phyloP scores from a whole-genome alignment of 306 rosid species.

The Alnus glutinosa region DNA sequence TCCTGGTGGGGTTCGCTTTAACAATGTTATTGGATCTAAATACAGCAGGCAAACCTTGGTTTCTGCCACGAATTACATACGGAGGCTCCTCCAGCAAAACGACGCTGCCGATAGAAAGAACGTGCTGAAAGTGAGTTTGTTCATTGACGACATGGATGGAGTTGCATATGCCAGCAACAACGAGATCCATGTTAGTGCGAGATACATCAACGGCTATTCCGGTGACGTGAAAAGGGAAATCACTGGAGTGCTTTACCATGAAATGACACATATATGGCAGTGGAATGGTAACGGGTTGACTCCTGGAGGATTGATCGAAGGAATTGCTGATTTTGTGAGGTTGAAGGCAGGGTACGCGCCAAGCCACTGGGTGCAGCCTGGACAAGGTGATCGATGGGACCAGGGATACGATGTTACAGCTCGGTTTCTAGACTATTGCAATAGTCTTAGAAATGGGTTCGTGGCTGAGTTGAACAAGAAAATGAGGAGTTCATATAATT shows the following conservation, averaged over 20 bases:
- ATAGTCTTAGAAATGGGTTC: slow-evolving; percentile 40
- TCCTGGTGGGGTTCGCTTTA: slow-evolving; percentile 27
- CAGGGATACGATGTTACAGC: slow-evolving; percentile 50
- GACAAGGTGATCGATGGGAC: slow-evolving; percentile 35
- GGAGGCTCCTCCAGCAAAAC: slow-evolving; percentile 26
- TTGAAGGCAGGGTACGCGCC: slow-evolving; percentile 35
- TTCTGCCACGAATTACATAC: slow-evolving; percentile 35
- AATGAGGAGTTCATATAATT: slow-evolving; percentile 36
- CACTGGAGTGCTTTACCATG: slow-evolving; percentile 43
- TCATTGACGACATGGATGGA: slow-evolving; percentile 30
- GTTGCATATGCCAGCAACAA: slow-evolving; percentile 23
- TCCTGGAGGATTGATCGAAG: slow-evolving; percentile 40
- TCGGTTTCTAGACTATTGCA: slow-evolving; percentile 40
- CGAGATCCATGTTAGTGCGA: slow-evolving; percentile 31
- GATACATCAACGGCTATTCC: neutral
- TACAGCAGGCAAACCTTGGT: slow-evolving; percentile 34
- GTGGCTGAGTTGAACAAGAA: slow-evolving; percentile 49
- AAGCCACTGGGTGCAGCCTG: slow-evolving; percentile 20
- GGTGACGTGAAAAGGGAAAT: slow-evolving; percentile 38
- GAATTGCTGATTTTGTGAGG: slow-evolving; percentile 53
- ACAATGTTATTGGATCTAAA: slow-evolving; percentile 29
- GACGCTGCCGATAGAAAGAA: slow-evolving; percentile 13
- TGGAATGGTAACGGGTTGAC: slow-evolving; percentile 36
- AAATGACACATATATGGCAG: slow-evolving; percentile 43
- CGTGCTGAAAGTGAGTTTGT: slow-evolving; percentile 24